Base-by-base conservation (phyloP, 139 green algal genomes). In the Closterium sp. region DNA sequence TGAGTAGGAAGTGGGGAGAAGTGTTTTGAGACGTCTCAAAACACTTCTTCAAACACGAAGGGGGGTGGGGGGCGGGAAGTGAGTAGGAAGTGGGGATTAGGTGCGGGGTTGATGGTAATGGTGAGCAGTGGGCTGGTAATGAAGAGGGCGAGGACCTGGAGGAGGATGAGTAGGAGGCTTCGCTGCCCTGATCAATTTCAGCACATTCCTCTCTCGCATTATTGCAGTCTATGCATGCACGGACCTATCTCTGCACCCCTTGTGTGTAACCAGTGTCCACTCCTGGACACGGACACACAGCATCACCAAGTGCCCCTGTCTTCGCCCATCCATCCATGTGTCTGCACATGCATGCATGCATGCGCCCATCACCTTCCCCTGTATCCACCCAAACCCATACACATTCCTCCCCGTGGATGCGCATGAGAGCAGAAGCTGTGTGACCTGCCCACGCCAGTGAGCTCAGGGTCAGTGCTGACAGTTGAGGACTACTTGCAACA, bases 101-200 rank as follows among this genome's bases (percentile, higher is more conserved):
- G 5, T 45, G 38, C 38, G 38, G 9, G 38, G 38, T 45, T 45
- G 38, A 86, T 90, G 27, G 90, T 93, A 9, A 90, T 86, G 28
- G 5, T 42, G 28, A 73, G 90, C 6, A 79, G 34, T 73, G 30
- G 28, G 13, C 19, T 92, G 38, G 85, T 93, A 4, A 93, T 29
- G 90, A 93, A 38, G 34, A 38, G 27, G 90, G 90, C 4, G 90
- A 93, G 1, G 90, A 90, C 84, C 4, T 93, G 31, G 90, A 93
- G n/a, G 31, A 70, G 50, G 90, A 90, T 93, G 84, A 21, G 22
- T 6, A 45, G 38, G 38, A 45, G 38, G 38, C 38, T 45, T 45
- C 10, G 10, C 38, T 45, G 38, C 38, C 38, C 10, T 45, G 38
- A 45, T 45, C 9, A 4, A 45, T 6, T 45, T 45, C 38, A 45